Evolutionary conservation across 305 asterid genomes (phyloP).

Genomic region (Fraxinus floribunda): DNA sequence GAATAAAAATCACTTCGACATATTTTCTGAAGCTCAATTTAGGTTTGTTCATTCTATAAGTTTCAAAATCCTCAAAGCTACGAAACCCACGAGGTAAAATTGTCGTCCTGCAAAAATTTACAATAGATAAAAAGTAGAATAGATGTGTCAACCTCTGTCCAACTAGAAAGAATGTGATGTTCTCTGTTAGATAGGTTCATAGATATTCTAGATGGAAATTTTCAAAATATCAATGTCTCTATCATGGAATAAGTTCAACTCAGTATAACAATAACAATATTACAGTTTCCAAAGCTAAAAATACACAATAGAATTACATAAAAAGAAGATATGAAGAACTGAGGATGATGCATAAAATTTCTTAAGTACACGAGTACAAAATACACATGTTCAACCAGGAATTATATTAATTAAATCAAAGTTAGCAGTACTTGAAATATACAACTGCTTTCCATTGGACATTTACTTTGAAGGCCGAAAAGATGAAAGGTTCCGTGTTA

Average conservation of each 20-base stretch:
- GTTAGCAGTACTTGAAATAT: neutral
- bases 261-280: neutral
- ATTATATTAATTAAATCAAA: neutral
- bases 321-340: neutral
- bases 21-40: slow-evolving; percentile 2
- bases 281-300: neutral
- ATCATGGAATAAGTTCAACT: neutral
- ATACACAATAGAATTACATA: neutral
- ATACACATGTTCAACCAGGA: neutral
- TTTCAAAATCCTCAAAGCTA: neutral
- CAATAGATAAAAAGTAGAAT: neutral
- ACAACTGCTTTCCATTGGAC: neutral
- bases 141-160: neutral
- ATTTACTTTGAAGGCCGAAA: neutral
- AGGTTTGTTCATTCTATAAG: slow-evolving; percentile 2
- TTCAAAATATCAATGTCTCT: neutral
- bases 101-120: neutral
- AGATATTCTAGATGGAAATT: neutral
- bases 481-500: neutral
- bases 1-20: neutral
- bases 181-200: neutral
- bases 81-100: neutral
- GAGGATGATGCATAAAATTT: neutral
- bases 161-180: neutral
- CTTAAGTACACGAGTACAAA: neutral